A percentile compares a stretch with the other conserved stretches of the same genome.
These are phyloP conservation scores for Phytophthora citrophthora DNA, from an alignment of 352 stramenopile genomes.

Conservation along the genomic window DNA sequence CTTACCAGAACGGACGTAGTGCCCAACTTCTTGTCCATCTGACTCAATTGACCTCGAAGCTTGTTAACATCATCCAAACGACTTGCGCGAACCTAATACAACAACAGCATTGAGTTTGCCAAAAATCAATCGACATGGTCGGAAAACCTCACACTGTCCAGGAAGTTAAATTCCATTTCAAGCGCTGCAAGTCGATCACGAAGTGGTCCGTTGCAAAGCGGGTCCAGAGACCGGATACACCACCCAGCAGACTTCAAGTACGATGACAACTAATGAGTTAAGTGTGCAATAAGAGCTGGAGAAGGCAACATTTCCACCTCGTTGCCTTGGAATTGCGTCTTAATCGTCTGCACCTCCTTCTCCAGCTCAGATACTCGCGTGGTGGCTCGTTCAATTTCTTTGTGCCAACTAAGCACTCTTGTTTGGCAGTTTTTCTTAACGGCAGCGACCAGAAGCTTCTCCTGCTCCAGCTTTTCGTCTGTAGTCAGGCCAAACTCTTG, in stretches of 20 bases:
- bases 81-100: constrained; percentile 29
- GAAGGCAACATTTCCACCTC: constrained; percentile 10
- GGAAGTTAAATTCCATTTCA: constrained; percentile 47
- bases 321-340: constrained; percentile 38
- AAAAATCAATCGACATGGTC: too few species aligned
- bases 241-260: constrained; percentile 22
- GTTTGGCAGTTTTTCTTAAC: constrained; percentile 27
- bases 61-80: constrained; percentile 29
- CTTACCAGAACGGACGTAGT: constrained; percentile 28
- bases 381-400: constrained; percentile 11
- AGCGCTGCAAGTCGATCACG: constrained; percentile 42
- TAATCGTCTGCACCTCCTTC: constrained; percentile 43
- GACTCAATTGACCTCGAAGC: constrained; percentile 21
- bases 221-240: constrained; percentile 16
- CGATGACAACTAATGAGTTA: neutral
- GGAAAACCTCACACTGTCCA: constrained; percentile 41
- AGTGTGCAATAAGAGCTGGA: neutral
- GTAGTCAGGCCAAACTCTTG: constrained; percentile 33
- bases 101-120: neutral
- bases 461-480: constrained; percentile 40
- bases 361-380: constrained; percentile 30
- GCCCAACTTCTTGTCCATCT: constrained; percentile 37
- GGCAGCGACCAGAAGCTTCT: constrained; percentile 23
- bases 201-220: constrained; percentile 25
- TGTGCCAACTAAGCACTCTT: constrained; percentile 21